A percentile compares a stretch with the other conserved stretches of the same genome.
phyloP scores from a whole-genome alignment of 495 filamentous ascomycete species.

The Aspergillus incahuasiensis region DNA sequence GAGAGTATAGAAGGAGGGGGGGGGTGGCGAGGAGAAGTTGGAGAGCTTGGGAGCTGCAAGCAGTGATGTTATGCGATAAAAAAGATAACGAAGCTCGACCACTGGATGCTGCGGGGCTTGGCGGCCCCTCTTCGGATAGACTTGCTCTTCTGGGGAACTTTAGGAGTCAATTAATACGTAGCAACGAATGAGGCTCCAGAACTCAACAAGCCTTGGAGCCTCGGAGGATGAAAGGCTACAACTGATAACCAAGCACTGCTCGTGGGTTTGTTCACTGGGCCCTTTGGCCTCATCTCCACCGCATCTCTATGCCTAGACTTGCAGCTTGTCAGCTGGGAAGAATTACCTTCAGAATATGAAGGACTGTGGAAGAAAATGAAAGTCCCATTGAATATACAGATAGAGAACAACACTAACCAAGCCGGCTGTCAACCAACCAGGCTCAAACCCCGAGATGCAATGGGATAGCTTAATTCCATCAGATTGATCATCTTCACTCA shows the following conservation, averaged over 20 bases:
- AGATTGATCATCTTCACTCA: slow-evolving; percentile 6
- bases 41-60: slow-evolving; percentile 1
- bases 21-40: slow-evolving; percentile 1
- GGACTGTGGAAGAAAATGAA: neutral
- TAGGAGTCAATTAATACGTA: neutral
- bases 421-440: slow-evolving; percentile 1
- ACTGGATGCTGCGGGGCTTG: neutral
- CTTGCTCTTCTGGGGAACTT: slow-evolving; percentile 27
- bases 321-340: neutral
- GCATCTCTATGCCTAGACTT: neutral
- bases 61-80: slow-evolving; percentile 5
- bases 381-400: slow-evolving; percentile 18
- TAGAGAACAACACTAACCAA: slow-evolving; percentile 8
- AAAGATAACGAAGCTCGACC: neutral
- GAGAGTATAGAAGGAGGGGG: no score
- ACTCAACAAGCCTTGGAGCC: no score
- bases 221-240: no score
- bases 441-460: slow-evolving; percentile 1
- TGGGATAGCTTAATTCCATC: neutral
- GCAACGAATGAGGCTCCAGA: neutral
- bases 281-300: neutral
- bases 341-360: neutral
- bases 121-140: slow-evolving; percentile 27
- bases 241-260: neutral
- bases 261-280: neutral